Evolutionary conservation across 352 stramenopile species (phyloP), one percentile per base, ranked within the genome.

Genomic region (Phytophthora meadii): DNA sequence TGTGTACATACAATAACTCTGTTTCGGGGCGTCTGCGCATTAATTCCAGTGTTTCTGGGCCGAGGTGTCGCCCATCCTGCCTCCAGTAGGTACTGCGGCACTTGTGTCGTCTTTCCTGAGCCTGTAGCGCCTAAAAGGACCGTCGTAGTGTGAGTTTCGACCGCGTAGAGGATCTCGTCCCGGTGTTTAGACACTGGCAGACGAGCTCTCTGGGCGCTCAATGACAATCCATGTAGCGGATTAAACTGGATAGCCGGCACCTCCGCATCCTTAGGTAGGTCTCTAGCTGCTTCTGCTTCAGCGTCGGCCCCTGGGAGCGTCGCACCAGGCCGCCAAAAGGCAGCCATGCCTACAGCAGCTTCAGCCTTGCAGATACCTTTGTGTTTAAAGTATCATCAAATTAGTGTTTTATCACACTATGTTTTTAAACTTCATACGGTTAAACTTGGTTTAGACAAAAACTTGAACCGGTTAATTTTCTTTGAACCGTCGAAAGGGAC

Each of bases 81-180:
- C 55, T 98, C 92, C 34, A 87, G 64, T 3, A 98, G 78, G 70
- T 95, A 99, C 68, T 97, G 90, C 27, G 93, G 94, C 56, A 98
- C 81, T 54, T 98, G 92, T 4, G 96, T 99, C 3, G 78, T 94
- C 70, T 99, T 99, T 39, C 94, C 96, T 17, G 77, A 95, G 44
- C 93, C 94, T 4, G 94, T 98, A 40, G 95, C 94, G 27, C 95
- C 95, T 11, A 98, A 88, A 49, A 99, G 80, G 30, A 98, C 88
- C 32, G 97, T 81, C 32, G 96, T 94, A 2, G 79, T 75, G 72
- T 96, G 82, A 4, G 71, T 84, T 65, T 98, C 93, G 47, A 99
- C 73, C 6, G 86, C 80, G 55, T 95, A 97, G 0, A 99, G 76
- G 57, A 99, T 89, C 74, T 97, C 88, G 5, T 84, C 65, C 27